Base-by-base conservation (phyloP, 2,329 filamentous ascomycete species). In the Xylariaceae sp. region DNA sequence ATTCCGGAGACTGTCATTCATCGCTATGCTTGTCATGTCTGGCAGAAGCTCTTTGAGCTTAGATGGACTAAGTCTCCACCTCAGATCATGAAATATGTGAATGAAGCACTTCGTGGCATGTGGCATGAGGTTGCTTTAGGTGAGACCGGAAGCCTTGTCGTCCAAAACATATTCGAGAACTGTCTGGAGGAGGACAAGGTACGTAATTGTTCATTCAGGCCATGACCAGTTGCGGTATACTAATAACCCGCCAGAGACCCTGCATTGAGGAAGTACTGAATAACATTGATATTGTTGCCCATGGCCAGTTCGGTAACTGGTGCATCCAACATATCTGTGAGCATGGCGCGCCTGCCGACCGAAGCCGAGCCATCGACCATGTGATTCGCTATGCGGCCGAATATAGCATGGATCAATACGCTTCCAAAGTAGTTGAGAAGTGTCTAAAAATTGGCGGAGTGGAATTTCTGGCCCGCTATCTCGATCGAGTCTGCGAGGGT, bases 91-190 rank as follows among this genome's bases (percentile, higher is more conserved):
- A 89, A 88, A 66, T 96, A 89, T 66, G 95, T 99, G 73, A 99
- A 99, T 67, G 91, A 97, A 64, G 88, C 94, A 56, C 81, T 99
- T 51, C 83, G 84, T 55, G 92, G 92, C 55, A 97, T 97, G 91
- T 99, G 94, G 94, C 92, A 97, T 67, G 92, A 99, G 67, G 94
- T 99, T 59, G 95, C 95, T 19, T 77, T 97, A 49, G 94, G 94
- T 34, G 94, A 99, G 76, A 99, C 95, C 10, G 94, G 94, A 56
- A 99, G 94, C 70, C 79, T 99, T 64, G 94, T 99, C 43, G 95
- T 99, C 46, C 94, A 99, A 73, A 99, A 99, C 71, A 99, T 99
- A 68, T 99, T 99, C 70, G 94, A 99, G 76, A 99, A 99, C 67
- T 99, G 94, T 67, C 81, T 97, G 29, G 95, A 99, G 68, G 92